Base-by-base conservation (phyloP, 768 basidiomycete species). In the Artomyces pyxidatus region DNA sequence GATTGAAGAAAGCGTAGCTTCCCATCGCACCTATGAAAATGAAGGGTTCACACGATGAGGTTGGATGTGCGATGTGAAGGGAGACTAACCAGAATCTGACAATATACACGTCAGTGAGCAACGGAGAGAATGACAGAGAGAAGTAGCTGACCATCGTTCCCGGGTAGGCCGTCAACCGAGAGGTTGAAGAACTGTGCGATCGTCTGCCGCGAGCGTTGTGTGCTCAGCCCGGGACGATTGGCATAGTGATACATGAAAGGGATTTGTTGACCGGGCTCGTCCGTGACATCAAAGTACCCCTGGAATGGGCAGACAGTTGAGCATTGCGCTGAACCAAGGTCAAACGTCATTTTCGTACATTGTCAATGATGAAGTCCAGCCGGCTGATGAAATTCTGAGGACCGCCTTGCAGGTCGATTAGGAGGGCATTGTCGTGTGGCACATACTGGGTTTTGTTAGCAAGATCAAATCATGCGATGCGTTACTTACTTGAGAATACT, bases 231-330 rank as follows among this genome's bases (percentile, higher is more conserved):
- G 0, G 81, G 80, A 2, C 68, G 66, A 58, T 82, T 74, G 1
- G 76, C 80, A 55, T 83, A 83, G 63, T 83, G 80, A 56, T 81
- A 82, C 80, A 82, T 82, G 61, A 73, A 80, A 0, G 80, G 80
- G 56, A 83, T 82, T 54, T 81, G 79, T 54, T 81, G 78, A 3
- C 80, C 81, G 0, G 80, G 80, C 56, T 83, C 81, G 58, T 83
- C 71, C 9, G 80, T 80, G 0, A 71, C 67, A 49, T 82, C 81
- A 51, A 82, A 82, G 60, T 80, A 83, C 35, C 68, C 67, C 74
- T 81, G 44, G 16, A 28, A n/a, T n/a, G n/a, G n/a, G n/a, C 32
- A 3, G 17, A 8, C n/a, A 37, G 21, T 40, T 16, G 9, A 8
- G 41, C 4, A 19, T 32, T 23, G 37, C 7, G 14, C 32, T 42